A percentile compares a stretch with the other conserved stretches of the same genome.
These are phyloP conservation scores for Plenodomus tracheiphilus DNA, from an alignment of 2,329 filamentous ascomycete species.

Conservation along the genomic window DNA sequence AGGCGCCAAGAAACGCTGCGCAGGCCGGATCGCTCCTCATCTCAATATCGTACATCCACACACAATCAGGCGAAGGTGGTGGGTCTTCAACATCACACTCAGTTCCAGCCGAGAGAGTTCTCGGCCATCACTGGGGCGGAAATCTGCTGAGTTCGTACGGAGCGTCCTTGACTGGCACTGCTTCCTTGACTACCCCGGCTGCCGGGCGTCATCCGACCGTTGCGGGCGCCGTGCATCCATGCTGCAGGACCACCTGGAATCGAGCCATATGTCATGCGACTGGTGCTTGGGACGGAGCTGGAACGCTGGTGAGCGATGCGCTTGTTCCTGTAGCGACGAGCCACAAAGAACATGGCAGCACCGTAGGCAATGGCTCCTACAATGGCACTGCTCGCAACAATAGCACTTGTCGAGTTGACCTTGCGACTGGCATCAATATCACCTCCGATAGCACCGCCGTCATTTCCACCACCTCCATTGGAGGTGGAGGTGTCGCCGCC, in stretches of 20 bases:
- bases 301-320: constrained; percentile 75
- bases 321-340: constrained; percentile 86
- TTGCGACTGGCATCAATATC: constrained; percentile 58
- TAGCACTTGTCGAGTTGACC: constrained; percentile 65
- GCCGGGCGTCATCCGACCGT: constrained; percentile 44
- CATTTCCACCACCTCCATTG: constrained; percentile 40
- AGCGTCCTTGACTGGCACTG: constrained; percentile 66
- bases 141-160: constrained; percentile 71
- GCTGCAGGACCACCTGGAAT: constrained; percentile 51
- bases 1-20: not conserved
- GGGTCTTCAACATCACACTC: constrained; percentile 35
- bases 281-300: constrained; percentile 74
- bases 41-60: constrained; percentile 37
- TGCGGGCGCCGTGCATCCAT: constrained; percentile 52
- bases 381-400: constrained; percentile 76
- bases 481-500: constrained; percentile 43
- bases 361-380: constrained; percentile 84
- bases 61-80: constrained; percentile 11
- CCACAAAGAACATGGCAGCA: constrained; percentile 91
- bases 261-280: constrained; percentile 51
- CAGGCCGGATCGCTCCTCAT: constrained; percentile 10
- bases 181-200: constrained; percentile 45
- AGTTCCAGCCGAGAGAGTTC: constrained; percentile 97
- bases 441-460: constrained; percentile 55
- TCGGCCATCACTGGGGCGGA: constrained; percentile 89